phyloP scores from a whole-genome alignment of 2,329 filamentous ascomycete species.

The Colletotrichum eleusines region DNA sequence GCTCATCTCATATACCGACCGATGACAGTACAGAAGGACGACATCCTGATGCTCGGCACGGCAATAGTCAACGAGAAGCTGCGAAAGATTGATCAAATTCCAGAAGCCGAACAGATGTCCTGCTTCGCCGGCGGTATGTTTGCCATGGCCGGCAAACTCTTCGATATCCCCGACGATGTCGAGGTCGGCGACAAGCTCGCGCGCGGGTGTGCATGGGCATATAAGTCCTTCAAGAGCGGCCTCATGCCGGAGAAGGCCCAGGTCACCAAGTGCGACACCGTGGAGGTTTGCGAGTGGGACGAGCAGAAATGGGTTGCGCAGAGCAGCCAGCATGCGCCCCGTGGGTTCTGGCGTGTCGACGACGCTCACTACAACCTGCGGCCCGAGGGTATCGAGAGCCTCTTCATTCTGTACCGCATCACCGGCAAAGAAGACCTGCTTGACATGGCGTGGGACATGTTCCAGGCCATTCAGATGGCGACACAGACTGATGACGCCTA shows the following conservation, averaged over 20 bases:
- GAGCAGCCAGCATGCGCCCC: slow-evolving; percentile 48
- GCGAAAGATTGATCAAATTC: slow-evolving; percentile 40
- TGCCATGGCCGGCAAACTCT: slow-evolving; percentile 61
- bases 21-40: slow-evolving; percentile 64
- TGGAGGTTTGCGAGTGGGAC: slow-evolving; percentile 62
- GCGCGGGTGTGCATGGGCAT: slow-evolving; percentile 65
- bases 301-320: slow-evolving; percentile 42
- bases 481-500: slow-evolving; percentile 62
- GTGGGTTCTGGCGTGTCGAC: slow-evolving; percentile 72
- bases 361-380: slow-evolving; percentile 64
- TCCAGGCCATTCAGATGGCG: slow-evolving; percentile 57
- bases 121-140: slow-evolving; percentile 66
- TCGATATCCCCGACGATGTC: slow-evolving; percentile 56
- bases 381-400: slow-evolving; percentile 65
- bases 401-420: slow-evolving; percentile 67
- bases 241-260: slow-evolving; percentile 66
- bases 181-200: slow-evolving; percentile 59
- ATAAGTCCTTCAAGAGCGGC: slow-evolving; percentile 59
- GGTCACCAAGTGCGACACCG: slow-evolving; percentile 54
- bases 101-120: slow-evolving; percentile 60
- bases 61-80: slow-evolving; percentile 45
- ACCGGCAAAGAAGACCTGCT: slow-evolving; percentile 61
- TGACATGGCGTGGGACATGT: slow-evolving; percentile 68
- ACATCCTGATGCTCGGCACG: slow-evolving; percentile 66
- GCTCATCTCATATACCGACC: slow-evolving; percentile 73